Percentiles rank a stretch among this genome's conserved stretches.
Conservation (phyloP, 2,329 filamentous ascomycete species). For the Colletotrichum orbiculare region DNA sequence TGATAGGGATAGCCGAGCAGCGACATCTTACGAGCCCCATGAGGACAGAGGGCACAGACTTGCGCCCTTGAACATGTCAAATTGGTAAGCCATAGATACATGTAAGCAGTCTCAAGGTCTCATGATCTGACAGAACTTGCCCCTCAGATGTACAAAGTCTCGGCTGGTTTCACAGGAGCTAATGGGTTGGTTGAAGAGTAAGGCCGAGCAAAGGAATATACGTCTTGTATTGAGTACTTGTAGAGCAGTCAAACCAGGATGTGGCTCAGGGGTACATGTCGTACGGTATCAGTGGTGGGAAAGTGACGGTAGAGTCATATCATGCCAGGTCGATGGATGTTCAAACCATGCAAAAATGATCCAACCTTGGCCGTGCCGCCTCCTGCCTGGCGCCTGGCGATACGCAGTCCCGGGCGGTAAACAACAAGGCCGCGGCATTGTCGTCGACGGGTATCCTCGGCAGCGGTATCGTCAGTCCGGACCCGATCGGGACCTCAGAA, state of each 20-base stretch:
- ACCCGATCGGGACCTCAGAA: slow-evolving; percentile 21
- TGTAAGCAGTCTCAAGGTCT: background rate
- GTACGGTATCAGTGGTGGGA: slow-evolving; percentile 7
- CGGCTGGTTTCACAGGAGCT: background rate
- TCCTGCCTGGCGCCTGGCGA: slow-evolving; percentile 4
- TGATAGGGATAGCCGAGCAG: slow-evolving; percentile 4
- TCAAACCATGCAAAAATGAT: slow-evolving; percentile 18
- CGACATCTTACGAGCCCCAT: slow-evolving; percentile 13
- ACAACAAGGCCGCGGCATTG: slow-evolving; percentile 26
- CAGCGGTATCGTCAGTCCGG: slow-evolving; percentile 17
- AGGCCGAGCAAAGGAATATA: slow-evolving; percentile 6
- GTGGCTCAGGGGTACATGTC: slow-evolving; percentile 5
- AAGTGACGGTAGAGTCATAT: slow-evolving; percentile 32
- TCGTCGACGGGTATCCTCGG: slow-evolving; percentile 30
- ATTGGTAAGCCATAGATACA: slow-evolving; percentile 10
- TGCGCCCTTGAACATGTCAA: slow-evolving; percentile 6
- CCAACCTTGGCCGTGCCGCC: slow-evolving; percentile 18
- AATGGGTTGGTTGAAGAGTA: slow-evolving; percentile 1
- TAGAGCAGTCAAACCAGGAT: slow-evolving; percentile 6
- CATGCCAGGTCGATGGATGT: slow-evolving; percentile 25
- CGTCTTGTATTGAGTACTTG: background rate
- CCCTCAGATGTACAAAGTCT: slow-evolving; percentile 5
- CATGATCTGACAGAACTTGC: slow-evolving; percentile 24
- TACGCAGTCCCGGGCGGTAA: slow-evolving; percentile 12
- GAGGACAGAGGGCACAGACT: slow-evolving; percentile 6